Evolutionary conservation across 768 basidiomycete genomes (phyloP), one percentile per base, ranked within the genome.

Genomic region (Termitomyces sp.): DNA sequence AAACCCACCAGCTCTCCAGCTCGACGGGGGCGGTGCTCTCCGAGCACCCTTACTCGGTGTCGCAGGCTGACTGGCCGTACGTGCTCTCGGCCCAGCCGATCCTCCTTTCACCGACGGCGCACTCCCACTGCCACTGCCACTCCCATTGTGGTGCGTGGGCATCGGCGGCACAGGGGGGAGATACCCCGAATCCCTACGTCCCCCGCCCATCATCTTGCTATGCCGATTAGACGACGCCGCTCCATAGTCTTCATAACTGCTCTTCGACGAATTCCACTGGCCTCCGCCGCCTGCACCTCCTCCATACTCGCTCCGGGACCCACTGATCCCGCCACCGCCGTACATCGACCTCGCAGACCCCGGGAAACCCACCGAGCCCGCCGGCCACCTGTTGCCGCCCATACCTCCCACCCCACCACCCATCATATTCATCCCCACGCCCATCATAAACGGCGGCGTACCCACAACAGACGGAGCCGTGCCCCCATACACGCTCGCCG

Each of bases 161-260:
- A 76, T 66, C 24, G 73, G 72, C 18, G 78, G 76, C 51, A 77
- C 68, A 41, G 77, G 75, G 30, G 80, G 78, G 63, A 74, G 69
- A 62, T 76, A 74, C n/a, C 72, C 73, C 33, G 79, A 76, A 41
- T 77, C 74, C 44, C 75, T 61, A 6, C 62, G 39, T 50, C 55
- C 60, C 57, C 63, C 49, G n/a, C 61, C 54, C 53, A 55, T 63
- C 60, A 18, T 55, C 50, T 61, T 72, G 54, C 61, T 70, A 60
- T 49, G 52, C 58, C 58, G 67, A 53, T 60, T 58, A 27, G 27
- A 27, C 27, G 27, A 27, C 44, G 71, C 66, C 22, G 81, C 76
- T 8, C 83, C 81, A 66, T 86, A 83, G 8, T 88, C 88, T 13
- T 89, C 91, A 65, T 91, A 91, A 49, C 81, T 84, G 64, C 87